These are phyloP conservation scores for Pythium folliculosum DNA, from an alignment of 352 stramenopile genomes.

Conservation along the genomic window DNA sequence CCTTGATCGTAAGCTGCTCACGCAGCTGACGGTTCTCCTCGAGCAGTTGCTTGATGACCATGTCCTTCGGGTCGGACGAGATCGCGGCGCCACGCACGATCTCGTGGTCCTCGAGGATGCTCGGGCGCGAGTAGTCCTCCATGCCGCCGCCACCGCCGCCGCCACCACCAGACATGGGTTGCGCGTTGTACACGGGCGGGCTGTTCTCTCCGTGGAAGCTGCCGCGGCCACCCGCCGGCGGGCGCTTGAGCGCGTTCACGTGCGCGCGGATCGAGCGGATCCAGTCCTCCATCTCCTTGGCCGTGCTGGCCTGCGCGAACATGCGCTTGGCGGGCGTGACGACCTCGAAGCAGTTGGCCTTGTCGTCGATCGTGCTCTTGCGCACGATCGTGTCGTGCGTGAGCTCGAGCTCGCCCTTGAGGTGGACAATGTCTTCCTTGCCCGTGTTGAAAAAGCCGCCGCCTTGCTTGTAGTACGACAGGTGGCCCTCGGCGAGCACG, in stretches of 20 bases:
- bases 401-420: constrained; percentile 84
- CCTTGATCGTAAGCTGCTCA: constrained; percentile 79
- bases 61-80: constrained; percentile 82
- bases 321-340: constrained; percentile 83
- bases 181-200: constrained; percentile 30
- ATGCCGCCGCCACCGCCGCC: constrained; percentile 24
- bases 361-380: constrained; percentile 87
- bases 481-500: constrained; percentile 76
- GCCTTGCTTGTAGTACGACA: constrained; percentile 89
- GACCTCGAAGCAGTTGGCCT: constrained; percentile 87
- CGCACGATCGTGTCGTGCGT: constrained; percentile 77
- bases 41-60: constrained; percentile 86
- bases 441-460: constrained; percentile 84
- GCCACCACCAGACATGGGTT: constrained; percentile 18
- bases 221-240: constrained; percentile 43
- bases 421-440: constrained; percentile 85
- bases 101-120: constrained; percentile 82
- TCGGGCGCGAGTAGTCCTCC: constrained; percentile 81
- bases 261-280: constrained; percentile 83
- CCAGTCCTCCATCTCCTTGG: constrained; percentile 86
- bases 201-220: constrained; percentile 64
- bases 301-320: constrained; percentile 82
- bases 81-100: constrained; percentile 80
- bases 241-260: constrained; percentile 72
- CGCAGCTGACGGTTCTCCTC: constrained; percentile 80